Evolutionary conservation across 306 rosid species (phyloP).

Genomic region (Nissolia schottii): DNA sequence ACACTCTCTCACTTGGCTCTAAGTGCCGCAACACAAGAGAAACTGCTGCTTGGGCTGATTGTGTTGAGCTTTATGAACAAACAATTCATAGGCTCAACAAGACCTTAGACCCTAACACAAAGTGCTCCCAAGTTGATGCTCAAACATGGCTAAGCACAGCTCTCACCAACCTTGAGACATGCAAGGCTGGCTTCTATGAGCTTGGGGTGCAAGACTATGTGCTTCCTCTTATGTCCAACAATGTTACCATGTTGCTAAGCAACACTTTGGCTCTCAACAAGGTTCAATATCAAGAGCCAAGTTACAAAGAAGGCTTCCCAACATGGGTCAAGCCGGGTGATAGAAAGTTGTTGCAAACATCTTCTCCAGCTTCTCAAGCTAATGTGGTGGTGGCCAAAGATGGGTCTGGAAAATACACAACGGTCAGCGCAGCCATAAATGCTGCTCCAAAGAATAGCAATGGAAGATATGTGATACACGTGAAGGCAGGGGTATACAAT

Average conservation of each 20-base stretch:
- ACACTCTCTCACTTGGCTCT: constrained; percentile 21
- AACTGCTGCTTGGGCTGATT: constrained; percentile 52
- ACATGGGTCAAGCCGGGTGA: constrained; percentile 64
- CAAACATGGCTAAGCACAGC: constrained; percentile 60
- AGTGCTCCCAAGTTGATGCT: constrained; percentile 34
- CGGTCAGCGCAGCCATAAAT: constrained; percentile 39
- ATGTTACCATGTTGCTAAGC: constrained; percentile 53
- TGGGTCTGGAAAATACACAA: constrained; percentile 53
- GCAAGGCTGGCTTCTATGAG: constrained; percentile 40
- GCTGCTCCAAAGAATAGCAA: constrained; percentile 36
- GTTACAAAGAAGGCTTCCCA: constrained; percentile 43
- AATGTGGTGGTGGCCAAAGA: constrained; percentile 60
- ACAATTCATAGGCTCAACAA: constrained; percentile 39
- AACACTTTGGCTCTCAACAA: constrained; percentile 57
- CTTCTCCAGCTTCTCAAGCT: constrained; percentile 38
- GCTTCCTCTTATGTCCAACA: constrained; percentile 35
- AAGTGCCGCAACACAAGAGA: constrained; percentile 31
- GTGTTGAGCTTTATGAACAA: constrained; percentile 45
- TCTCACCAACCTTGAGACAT: constrained; percentile 50
- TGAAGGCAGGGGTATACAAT: constrained; percentile 60
- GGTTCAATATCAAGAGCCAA: constrained; percentile 13
- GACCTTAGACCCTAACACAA: constrained; percentile 31
- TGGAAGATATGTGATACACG: constrained; percentile 61
- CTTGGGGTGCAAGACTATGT: constrained; percentile 36
- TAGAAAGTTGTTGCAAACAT: constrained; percentile 49